Conservation (phyloP, 768 basidiomycete species). For the Mycena chlorophos region DNA sequence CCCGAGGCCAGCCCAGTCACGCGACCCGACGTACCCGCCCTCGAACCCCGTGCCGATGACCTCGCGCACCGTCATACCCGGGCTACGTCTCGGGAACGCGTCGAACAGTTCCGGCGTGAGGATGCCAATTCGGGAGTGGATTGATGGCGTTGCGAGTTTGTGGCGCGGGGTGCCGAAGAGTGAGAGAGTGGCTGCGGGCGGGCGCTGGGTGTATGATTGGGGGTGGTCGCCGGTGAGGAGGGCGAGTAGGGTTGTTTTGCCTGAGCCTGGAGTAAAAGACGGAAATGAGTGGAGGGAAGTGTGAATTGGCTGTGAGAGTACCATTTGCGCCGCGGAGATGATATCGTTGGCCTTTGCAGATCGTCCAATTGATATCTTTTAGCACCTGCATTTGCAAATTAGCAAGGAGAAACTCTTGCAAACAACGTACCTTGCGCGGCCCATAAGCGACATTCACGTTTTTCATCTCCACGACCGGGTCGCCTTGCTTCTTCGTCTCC, state of each 20-base stretch:
- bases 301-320: constrained; percentile 25
- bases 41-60: constrained; percentile 88
- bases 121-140: constrained; percentile 71
- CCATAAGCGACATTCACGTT: constrained; percentile 74
- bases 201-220: constrained; percentile 78
- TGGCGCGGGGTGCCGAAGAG: constrained; percentile 67
- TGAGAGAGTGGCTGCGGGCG: constrained; percentile 46
- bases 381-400: constrained; percentile 56
- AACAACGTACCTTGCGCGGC: constrained; percentile 50
- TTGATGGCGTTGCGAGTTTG: constrained; percentile 63
- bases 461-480: constrained; percentile 59
- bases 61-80: constrained; percentile 68
- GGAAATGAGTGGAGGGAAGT: neutral
- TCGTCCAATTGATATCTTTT: constrained; percentile 76
- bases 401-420: neutral
- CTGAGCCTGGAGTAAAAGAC: constrained; percentile 59
- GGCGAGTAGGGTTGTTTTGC: constrained; percentile 92
- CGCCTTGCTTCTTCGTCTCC: constrained; percentile 22
- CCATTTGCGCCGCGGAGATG: constrained; percentile 90
- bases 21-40: constrained; percentile 73
- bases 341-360: constrained; percentile 83
- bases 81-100: constrained; percentile 77
- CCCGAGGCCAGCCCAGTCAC: constrained; percentile 46
- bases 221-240: constrained; percentile 94
- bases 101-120: constrained; percentile 89